Evolutionary conservation across 1,284 basidiomycete genomes (phyloP).

Genomic region (Stygiomarasmius scandens): DNA sequence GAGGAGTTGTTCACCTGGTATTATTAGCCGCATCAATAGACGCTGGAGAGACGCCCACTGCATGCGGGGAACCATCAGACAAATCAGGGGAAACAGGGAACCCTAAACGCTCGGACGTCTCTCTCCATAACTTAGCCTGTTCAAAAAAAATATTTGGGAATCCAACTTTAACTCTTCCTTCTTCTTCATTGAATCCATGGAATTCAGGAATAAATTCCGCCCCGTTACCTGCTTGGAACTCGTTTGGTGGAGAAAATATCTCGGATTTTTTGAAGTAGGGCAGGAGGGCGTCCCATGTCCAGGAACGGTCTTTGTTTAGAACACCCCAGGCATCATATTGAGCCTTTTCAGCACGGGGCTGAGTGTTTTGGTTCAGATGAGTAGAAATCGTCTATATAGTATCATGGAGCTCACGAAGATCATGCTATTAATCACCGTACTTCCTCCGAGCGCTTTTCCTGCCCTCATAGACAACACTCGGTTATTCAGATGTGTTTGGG

Average conservation of each 20-base stretch:
- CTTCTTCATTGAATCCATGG: conserved; percentile 22
- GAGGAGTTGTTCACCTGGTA: conserved; percentile 23
- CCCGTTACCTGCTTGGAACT: conserved; percentile 18
- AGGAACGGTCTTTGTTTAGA: conserved; percentile 31
- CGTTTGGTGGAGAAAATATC: conserved; percentile 23
- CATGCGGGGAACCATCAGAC: conserved; percentile 26
- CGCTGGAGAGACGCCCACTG: conserved; percentile 30
- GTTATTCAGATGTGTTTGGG: conserved; percentile 27
- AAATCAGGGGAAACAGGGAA: conserved; percentile 27
- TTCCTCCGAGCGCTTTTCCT: conserved; percentile 33
- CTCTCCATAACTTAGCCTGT: conserved; percentile 28
- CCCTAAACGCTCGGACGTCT: conserved; percentile 23
- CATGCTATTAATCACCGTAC: conserved; percentile 34
- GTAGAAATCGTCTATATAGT: neutral
- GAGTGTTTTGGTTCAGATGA: too few relatives aligned
- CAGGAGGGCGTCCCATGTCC: conserved; percentile 33
- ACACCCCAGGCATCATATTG: conserved; percentile 34
- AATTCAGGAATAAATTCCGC: conserved; percentile 23
- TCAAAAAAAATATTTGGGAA: conserved; percentile 34
- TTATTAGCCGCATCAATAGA: conserved; percentile 31
- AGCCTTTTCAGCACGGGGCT: conserved; percentile 31
- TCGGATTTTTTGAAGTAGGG: conserved; percentile 35
- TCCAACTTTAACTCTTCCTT: conserved; percentile 30
- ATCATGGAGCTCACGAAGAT: conserved; percentile 24
- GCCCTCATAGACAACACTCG: conserved; percentile 26